phyloP scores from a whole-genome alignment of 352 stramenopile genomes.

The Phytophthora foliorum region DNA sequence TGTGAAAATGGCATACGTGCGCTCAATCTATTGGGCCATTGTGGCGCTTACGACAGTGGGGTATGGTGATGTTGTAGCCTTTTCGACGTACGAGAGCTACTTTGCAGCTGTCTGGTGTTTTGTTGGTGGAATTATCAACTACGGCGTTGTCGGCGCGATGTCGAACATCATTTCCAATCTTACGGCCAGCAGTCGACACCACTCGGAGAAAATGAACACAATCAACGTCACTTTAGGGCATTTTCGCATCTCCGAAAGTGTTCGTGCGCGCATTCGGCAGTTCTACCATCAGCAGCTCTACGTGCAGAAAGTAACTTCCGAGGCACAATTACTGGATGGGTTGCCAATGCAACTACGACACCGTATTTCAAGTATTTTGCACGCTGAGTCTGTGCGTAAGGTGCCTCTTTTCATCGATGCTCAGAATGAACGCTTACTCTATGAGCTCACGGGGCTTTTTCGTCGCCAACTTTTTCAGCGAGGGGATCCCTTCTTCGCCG shows the following conservation, averaged over 20 bases:
- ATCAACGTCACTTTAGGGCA: conserved; percentile 75
- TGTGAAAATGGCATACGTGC: conserved; percentile 69
- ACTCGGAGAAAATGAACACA: conserved; percentile 75
- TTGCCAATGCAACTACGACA: conserved; percentile 70
- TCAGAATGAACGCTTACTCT: conserved; percentile 61
- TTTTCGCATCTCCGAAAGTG: conserved; percentile 63
- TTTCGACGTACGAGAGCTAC: conserved; percentile 73
- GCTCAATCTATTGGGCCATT: conserved; percentile 82
- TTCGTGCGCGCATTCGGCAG: conserved; percentile 69
- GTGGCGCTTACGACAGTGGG: conserved; percentile 81
- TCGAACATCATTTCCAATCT: conserved; percentile 84
- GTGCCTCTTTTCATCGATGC: conserved; percentile 69
- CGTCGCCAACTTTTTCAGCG: conserved; percentile 72
- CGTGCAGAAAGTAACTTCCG: conserved; percentile 76
- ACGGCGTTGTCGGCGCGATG: conserved; percentile 79
- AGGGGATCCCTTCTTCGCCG: conserved; percentile 64
- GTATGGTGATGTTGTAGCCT: conserved; percentile 82
- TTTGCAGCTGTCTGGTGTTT: conserved; percentile 79
- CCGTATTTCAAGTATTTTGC: conserved; percentile 76
- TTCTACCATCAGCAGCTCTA: conserved; percentile 87
- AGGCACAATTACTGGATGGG: conserved; percentile 63
- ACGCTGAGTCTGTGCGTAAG: conserved; percentile 71
- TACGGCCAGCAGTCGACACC: conserved; percentile 61
- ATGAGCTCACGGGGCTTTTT: conserved; percentile 79
- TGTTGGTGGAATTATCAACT: conserved; percentile 80